Percentiles rank a stretch among this genome's conserved stretches.
These are phyloP conservation scores for Parasitella parasitica DNA, from an alignment of 371 early-diverging fungal genomes.

Conservation along the genomic window DNA sequence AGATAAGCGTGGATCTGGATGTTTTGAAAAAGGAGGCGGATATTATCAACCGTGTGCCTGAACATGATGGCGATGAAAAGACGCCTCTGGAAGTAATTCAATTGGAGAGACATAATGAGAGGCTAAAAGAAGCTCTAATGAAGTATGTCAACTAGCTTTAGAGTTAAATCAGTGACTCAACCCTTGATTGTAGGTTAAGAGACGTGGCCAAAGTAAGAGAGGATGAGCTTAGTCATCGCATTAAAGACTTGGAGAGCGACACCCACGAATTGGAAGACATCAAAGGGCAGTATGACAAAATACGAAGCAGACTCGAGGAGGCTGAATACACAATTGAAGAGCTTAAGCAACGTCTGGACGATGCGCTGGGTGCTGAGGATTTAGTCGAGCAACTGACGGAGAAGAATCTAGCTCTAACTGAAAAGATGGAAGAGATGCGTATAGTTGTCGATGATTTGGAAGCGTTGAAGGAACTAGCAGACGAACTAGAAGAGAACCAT, in stretches of 20 bases:
- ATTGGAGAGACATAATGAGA: slow-evolving; percentile 80
- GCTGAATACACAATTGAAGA: slow-evolving; percentile 81
- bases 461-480: slow-evolving; percentile 85
- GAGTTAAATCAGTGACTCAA: neutral
- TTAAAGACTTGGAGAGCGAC: slow-evolving; percentile 74
- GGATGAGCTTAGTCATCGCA: slow-evolving; percentile 57
- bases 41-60: slow-evolving; percentile 39
- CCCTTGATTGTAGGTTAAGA: slow-evolving; percentile 55
- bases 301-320: slow-evolving; percentile 57
- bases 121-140: slow-evolving; percentile 84
- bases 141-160: slow-evolving; percentile 34
- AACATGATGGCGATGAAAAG: slow-evolving; percentile 32
- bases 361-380: slow-evolving; percentile 78
- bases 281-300: slow-evolving; percentile 55
- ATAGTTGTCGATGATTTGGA: slow-evolving; percentile 84
- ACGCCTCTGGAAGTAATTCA: slow-evolving; percentile 66
- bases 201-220: slow-evolving; percentile 79
- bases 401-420: slow-evolving; percentile 73
- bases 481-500: slow-evolving; percentile 90
- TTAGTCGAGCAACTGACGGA: slow-evolving; percentile 78
- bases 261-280: slow-evolving; percentile 56
- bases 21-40: slow-evolving; percentile 67
- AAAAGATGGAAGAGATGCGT: slow-evolving; percentile 78
- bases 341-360: slow-evolving; percentile 81
- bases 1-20: slow-evolving; percentile 71